Evolutionary conservation across 345 rosid species (phyloP), one percentile per base, ranked within the genome.

Genomic region (Diplotaxis tenuifolia): DNA sequence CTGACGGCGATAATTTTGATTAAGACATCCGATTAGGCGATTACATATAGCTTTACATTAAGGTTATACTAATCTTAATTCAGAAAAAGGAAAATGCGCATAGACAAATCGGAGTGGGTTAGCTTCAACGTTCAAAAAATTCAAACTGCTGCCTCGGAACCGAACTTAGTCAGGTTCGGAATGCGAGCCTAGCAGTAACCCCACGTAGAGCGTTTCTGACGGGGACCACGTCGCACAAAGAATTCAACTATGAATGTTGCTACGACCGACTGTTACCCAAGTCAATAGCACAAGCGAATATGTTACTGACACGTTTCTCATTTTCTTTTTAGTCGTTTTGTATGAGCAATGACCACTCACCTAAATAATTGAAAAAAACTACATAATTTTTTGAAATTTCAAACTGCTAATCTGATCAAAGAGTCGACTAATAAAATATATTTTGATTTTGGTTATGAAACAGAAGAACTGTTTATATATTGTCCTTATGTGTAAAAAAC

Each of bases 41-140:
- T 42, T 42, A 36, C 11, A 25, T 16, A 18, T 47, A 14, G 1
- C 14, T 45, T 56, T 55, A 12, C n/a, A 5, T 16, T 31, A 65
- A 23, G 21, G 3, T 31, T 21, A 31, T n/a, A 28, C n/a, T 20
- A 74, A 45, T 25, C 28, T 16, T 9, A 15, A 4, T 28, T 58
- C 36, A 19, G n/a, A n/a, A 18, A 54, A 4, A 20, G 22, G 6
- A 16, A 50, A 32, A 72, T 32, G 23, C 22, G 15, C 4, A 16
- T n/a, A 47, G 62, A 60, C 27, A 31, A 53, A 15, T 19, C 61
- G 8, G 18, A 57, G 49, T 50, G 64, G 68, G 73, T 66, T 77
- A 68, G 59, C 75, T 78, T 65, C 86, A 84, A 84, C 88, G 88
- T 82, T 82, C 80, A 18, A 71, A 82, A 80, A 36, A 45, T 84